phyloP scores from a whole-genome alignment of 225 moss, liverwort and hornwort species.

The Climacium dendroides region DNA sequence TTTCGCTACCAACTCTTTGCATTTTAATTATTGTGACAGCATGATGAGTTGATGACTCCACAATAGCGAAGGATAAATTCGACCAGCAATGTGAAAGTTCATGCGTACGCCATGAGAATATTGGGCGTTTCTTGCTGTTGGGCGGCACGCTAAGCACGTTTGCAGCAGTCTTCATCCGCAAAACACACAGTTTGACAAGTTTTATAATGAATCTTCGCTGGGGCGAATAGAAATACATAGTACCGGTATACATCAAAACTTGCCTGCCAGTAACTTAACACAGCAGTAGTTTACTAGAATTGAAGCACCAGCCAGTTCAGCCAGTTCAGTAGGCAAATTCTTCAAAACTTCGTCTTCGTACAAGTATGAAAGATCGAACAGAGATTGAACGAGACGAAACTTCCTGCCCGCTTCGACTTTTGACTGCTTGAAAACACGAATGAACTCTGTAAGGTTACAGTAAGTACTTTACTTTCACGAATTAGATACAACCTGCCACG shows the following conservation, averaged over 20 bases:
- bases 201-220: background rate
- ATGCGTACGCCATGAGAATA: background rate
- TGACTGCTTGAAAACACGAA: background rate
- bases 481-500: background rate
- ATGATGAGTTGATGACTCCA: no score
- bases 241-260: background rate
- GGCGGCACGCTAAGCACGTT: background rate
- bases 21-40: background rate
- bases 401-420: background rate
- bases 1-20: background rate
- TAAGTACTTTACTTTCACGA: background rate
- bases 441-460: background rate
- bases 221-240: background rate
- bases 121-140: background rate
- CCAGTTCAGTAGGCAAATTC: background rate
- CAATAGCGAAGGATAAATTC: background rate
- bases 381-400: background rate
- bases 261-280: background rate
- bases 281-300: background rate
- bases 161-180: background rate
- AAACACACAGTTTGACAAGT: background rate
- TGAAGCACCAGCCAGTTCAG: conserved; percentile 1
- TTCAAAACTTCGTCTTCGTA: background rate
- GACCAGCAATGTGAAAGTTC: background rate
- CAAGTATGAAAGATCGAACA: conserved; percentile 13